These are phyloP conservation scores for Paramecium primaurelia DNA, from an alignment of 73 alveolate genomes.

Conservation along the genomic window DNA sequence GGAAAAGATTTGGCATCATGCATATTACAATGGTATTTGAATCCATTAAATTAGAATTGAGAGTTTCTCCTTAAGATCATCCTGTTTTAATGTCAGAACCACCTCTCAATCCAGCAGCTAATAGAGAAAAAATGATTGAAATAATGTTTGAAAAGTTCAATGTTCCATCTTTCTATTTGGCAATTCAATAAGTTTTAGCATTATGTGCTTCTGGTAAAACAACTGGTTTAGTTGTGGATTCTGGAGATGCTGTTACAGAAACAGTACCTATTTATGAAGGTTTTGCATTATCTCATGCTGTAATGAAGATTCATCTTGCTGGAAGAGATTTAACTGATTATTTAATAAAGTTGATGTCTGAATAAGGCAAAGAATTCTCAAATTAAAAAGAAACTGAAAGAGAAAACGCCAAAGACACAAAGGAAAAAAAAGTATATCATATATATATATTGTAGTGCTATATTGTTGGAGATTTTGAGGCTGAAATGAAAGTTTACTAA, in stretches of 20 bases:
- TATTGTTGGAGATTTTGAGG: slow-evolving; percentile 75
- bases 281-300: slow-evolving; percentile 95
- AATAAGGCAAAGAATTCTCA: slow-evolving; percentile 65
- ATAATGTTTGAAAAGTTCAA: slow-evolving; percentile 69
- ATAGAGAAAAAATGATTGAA: slow-evolving; percentile 78
- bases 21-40: slow-evolving; percentile 39
- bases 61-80: slow-evolving; percentile 80
- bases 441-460: slow-evolving; percentile 45
- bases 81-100: slow-evolving; percentile 82
- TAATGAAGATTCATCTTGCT: slow-evolving; percentile 80
- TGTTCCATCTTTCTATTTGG: slow-evolving; percentile 50
- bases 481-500: slow-evolving; percentile 73
- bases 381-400: slow-evolving; percentile 51
- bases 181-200: slow-evolving; percentile 71
- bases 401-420: slow-evolving; percentile 58
- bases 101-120: slow-evolving; percentile 71
- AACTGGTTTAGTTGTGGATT: slow-evolving; percentile 97
- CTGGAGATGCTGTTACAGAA: slow-evolving; percentile 93
- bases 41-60: slow-evolving; percentile 76
- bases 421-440: slow-evolving; percentile 2
- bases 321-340: slow-evolving; percentile 92
- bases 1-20: slow-evolving; percentile 91
- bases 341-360: slow-evolving; percentile 72
- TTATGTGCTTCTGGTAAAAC: slow-evolving; percentile 96
- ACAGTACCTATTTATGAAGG: slow-evolving; percentile 99